Percentiles rank a stretch among this genome's conserved stretches.
phyloP scores from a whole-genome alignment of 2,329 filamentous ascomycete species.

The Claviceps capensis region DNA sequence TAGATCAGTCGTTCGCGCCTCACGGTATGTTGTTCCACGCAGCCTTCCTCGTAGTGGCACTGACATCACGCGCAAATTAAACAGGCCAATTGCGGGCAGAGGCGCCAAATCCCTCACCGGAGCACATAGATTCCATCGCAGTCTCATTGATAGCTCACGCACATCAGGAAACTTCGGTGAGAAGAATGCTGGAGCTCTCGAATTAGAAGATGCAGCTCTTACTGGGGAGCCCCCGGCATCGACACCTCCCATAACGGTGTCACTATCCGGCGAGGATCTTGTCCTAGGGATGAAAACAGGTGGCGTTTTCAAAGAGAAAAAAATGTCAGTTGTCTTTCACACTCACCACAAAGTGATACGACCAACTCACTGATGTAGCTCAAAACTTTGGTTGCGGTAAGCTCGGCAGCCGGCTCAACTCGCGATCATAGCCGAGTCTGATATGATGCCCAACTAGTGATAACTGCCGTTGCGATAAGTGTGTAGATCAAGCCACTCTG shows the following conservation, averaged over 20 bases:
- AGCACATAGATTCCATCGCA: background rate
- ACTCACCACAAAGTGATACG: background rate
- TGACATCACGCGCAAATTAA: background rate
- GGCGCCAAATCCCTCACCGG: constrained; percentile 2
- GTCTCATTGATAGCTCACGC: background rate
- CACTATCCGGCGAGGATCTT: background rate
- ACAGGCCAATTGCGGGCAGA: constrained; percentile 2
- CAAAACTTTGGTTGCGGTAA: constrained; percentile 13
- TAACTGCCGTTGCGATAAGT: constrained; percentile 28
- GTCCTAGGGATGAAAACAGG: constrained; percentile 2
- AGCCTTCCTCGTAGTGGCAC: background rate
- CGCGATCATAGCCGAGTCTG: background rate
- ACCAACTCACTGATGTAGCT: constrained; percentile 4
- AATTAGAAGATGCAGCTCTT: no score
- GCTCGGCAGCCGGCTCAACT: background rate
- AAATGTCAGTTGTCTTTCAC: constrained; percentile 5
- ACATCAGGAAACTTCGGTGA: no score
- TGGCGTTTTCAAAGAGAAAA: background rate
- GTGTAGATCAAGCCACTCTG: constrained; percentile 28
- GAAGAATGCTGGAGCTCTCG: no score
- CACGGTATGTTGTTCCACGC: background rate
- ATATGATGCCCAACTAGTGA: constrained; percentile 16
- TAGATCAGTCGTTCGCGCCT: background rate
- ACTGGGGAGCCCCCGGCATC: no score
- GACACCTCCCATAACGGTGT: no score